Percentiles rank a stretch among this genome's conserved stretches.
Conservation (phyloP, 345 rosid species). For the Excoecaria cochinchinensis region DNA sequence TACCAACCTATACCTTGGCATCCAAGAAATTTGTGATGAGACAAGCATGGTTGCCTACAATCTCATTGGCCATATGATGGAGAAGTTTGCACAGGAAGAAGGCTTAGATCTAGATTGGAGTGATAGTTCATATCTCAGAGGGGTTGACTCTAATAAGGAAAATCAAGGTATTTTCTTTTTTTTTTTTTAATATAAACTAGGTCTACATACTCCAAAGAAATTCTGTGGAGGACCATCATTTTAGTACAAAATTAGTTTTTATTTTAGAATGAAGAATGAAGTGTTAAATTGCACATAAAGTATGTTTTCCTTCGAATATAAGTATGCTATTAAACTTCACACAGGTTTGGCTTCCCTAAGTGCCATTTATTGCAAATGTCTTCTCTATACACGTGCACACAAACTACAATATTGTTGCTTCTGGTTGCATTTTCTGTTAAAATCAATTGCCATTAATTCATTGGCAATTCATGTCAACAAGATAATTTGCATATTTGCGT, state of each 20-base stretch:
- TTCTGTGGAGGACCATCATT: neutral
- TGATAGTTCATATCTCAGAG: conserved; percentile 47
- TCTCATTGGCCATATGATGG: conserved; percentile 55
- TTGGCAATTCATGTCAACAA: neutral
- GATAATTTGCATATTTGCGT: neutral
- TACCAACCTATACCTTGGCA: conserved; percentile 52
- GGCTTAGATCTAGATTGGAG: conserved; percentile 37
- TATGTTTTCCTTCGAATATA: neutral
- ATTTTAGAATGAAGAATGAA: neutral
- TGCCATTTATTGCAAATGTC: neutral
- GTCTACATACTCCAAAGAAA: neutral
- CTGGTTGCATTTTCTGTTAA: neutral
- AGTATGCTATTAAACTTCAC: neutral
- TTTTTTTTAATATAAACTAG: neutral
- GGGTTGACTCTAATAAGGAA: conserved; percentile 38
- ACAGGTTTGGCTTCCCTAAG: neutral
- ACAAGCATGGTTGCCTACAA: conserved; percentile 67
- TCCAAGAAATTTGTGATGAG: conserved; percentile 78
- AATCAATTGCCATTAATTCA: neutral
- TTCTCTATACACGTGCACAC: too few relatives aligned
- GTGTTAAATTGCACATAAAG: neutral
- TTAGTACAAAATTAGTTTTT: neutral
- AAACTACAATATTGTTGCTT: neutral
- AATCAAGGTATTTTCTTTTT: conserved; percentile 37
- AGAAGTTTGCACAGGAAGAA: conserved; percentile 33